Evolutionary conservation across 2,329 filamentous ascomycete species (phyloP).

Genomic region (Leptographium lundbergii): DNA sequence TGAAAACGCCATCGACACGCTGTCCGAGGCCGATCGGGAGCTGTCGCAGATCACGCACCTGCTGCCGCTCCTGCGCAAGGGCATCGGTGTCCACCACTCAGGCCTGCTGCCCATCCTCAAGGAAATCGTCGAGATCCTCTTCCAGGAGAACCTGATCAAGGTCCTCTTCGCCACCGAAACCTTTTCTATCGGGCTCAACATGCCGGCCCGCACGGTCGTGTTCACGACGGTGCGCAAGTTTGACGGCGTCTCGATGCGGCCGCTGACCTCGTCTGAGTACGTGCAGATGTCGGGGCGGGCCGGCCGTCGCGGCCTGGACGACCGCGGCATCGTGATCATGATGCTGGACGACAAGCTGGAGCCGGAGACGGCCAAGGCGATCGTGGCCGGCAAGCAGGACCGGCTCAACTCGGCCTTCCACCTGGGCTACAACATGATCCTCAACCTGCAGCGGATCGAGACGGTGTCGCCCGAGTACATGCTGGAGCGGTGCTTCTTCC

Average conservation of each 20-base stretch:
- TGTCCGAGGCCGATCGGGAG: slow-evolving; percentile 82
- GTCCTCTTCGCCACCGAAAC: slow-evolving; percentile 96
- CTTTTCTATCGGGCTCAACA: slow-evolving; percentile 96
- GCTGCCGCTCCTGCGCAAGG: slow-evolving; percentile 73
- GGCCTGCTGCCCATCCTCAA: slow-evolving; percentile 91
- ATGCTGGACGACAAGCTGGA: slow-evolving; percentile 98
- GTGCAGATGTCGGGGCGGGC: slow-evolving; percentile 98
- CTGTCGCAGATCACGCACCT: slow-evolving; percentile 87
- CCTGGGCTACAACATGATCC: slow-evolving; percentile 97
- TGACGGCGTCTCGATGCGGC: slow-evolving; percentile 68
- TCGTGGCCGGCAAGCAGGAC: slow-evolving; percentile 93
- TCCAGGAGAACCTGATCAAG: slow-evolving; percentile 96
- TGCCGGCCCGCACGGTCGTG: slow-evolving; percentile 99
- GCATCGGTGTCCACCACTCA: slow-evolving; percentile 95
- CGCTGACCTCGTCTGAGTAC: slow-evolving; percentile 89
- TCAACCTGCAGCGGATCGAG: slow-evolving; percentile 94
- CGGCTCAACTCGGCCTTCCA: slow-evolving; percentile 96
- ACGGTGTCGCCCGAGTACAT: slow-evolving; percentile 98
- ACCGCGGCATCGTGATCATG: slow-evolving; percentile 98
- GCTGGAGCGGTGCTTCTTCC: slow-evolving; percentile 96
- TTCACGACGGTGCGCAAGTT: slow-evolving; percentile 96
- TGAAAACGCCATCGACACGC: slow-evolving; percentile 77
- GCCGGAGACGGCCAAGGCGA: slow-evolving; percentile 82
- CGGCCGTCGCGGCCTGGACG: slow-evolving; percentile 91
- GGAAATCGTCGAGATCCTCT: slow-evolving; percentile 96